These are phyloP conservation scores for Fragaria vesca DNA, from an alignment of 306 rosid species.

Conservation along the genomic window DNA sequence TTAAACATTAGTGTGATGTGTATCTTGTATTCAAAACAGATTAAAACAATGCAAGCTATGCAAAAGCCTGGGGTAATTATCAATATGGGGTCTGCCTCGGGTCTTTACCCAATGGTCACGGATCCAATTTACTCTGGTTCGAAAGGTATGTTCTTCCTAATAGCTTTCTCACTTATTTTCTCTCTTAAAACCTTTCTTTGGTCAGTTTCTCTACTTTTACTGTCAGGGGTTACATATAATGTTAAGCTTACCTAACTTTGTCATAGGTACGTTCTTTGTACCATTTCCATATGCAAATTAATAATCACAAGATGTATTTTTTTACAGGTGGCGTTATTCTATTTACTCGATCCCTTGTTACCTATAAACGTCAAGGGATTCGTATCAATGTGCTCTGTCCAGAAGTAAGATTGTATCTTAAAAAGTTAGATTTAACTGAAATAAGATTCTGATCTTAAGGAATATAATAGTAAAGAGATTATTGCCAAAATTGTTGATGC, in stretches of 20 bases:
- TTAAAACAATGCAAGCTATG: conserved; percentile 61
- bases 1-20: conserved; percentile 5
- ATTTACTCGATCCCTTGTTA: conserved; percentile 80
- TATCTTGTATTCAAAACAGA: conserved; percentile 50
- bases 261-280: background rate
- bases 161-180: conserved; percentile 1
- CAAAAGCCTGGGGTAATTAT: conserved; percentile 77
- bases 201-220: conserved; percentile 11
- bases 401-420: conserved; percentile 55
- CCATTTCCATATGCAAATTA: background rate
- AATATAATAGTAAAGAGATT: conserved; percentile 14
- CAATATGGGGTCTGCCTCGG: conserved; percentile 89
- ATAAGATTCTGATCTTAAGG: background rate
- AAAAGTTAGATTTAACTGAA: background rate
- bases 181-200: conserved; percentile 6
- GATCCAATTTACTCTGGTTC: conserved; percentile 79
- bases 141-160: conserved; percentile 61
- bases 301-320: background rate
- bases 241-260: conserved; percentile 5
- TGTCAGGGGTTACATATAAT: background rate
- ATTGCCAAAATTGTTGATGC: conserved; percentile 36
- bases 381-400: conserved; percentile 94
- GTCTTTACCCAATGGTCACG: conserved; percentile 70
- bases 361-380: conserved; percentile 67
- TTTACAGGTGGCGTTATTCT: conserved; percentile 79